A percentile compares a stretch with the other conserved stretches of the same genome.
These are phyloP conservation scores for Pseudofabraea citricarpa DNA, from an alignment of 2,329 filamentous ascomycete species.

Conservation along the genomic window DNA sequence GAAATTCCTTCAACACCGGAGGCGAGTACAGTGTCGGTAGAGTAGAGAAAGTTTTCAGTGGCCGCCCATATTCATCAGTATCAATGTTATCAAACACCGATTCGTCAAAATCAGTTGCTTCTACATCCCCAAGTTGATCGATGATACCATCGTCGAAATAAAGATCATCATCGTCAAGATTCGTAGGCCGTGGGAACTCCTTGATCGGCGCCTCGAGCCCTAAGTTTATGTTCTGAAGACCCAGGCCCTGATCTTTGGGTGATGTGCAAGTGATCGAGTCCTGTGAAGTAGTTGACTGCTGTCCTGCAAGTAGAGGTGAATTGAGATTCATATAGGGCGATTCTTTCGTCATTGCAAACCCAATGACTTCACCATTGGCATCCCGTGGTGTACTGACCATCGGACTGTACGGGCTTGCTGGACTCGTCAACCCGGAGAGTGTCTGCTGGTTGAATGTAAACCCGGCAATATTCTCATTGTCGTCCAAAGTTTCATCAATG, in stretches of 20 bases:
- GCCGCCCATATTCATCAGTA: constrained; percentile 57
- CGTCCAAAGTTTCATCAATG: not conserved
- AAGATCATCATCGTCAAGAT: constrained; percentile 52
- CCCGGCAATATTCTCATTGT: constrained; percentile 15
- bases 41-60: constrained; percentile 37
- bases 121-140: constrained; percentile 37
- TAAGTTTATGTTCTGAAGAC: constrained; percentile 15
- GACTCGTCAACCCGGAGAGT: constrained; percentile 44
- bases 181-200: constrained; percentile 12
- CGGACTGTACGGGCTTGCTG: constrained; percentile 45
- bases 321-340: constrained; percentile 16
- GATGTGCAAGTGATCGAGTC: constrained; percentile 7
- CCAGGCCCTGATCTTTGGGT: too few relatives aligned
- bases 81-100: constrained; percentile 68
- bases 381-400: constrained; percentile 51
- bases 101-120: constrained; percentile 62
- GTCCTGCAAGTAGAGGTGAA: not conserved
- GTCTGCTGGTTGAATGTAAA: constrained; percentile 28
- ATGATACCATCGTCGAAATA: constrained; percentile 63
- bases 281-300: constrained; percentile 1
- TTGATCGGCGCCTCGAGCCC: constrained; percentile 2
- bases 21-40: constrained; percentile 24
- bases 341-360: constrained; percentile 40
- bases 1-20: constrained; percentile 14
- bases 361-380: constrained; percentile 48